These are phyloP conservation scores for Acacia concinna DNA, from an alignment of 331 rosid species.

Conservation along the genomic window DNA sequence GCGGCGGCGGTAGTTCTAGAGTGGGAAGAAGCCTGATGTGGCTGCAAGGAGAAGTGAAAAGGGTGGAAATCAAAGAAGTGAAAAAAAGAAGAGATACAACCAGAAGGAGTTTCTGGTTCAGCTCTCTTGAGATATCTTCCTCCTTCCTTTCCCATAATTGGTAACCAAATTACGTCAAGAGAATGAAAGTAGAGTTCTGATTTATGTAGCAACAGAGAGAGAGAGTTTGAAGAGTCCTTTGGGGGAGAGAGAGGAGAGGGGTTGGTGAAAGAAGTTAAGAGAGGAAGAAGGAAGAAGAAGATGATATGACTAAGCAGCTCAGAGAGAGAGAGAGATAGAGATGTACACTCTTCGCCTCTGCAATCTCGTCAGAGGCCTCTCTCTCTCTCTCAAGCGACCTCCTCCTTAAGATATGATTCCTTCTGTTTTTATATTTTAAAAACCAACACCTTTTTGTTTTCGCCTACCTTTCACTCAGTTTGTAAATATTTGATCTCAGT, in stretches of 20 bases:
- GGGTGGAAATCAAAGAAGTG: conserved; percentile 72
- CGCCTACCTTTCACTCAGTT: not conserved
- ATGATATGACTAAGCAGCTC: conserved; percentile 38
- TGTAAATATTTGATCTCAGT: too few relatives aligned
- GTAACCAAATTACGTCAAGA: conserved; percentile 9
- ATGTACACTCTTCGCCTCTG: not conserved
- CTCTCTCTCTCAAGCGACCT: not conserved
- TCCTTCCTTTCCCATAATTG: conserved; percentile 61
- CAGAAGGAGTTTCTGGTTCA: conserved; percentile 42
- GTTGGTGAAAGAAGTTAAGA: conserved; percentile 25
- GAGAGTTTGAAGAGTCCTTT: conserved; percentile 17
- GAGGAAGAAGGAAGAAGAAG: conserved; percentile 39
- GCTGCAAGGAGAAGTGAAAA: conserved; percentile 44
- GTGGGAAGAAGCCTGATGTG: not conserved
- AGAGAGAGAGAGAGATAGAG: not conserved
- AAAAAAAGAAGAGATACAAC: conserved; percentile 78
- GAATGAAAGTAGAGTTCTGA: conserved; percentile 33
- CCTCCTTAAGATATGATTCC: conserved; percentile 28
- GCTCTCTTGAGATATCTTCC: conserved; percentile 50
- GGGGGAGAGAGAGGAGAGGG: conserved; percentile 43
- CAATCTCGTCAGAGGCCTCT: not conserved
- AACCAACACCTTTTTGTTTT: not conserved
- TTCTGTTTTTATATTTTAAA: not conserved
- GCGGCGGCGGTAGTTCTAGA: too few relatives aligned
- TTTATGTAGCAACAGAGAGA: conserved; percentile 17